Conservation (phyloP, 441 rosid genomes). For the Erodium texanum region DNA sequence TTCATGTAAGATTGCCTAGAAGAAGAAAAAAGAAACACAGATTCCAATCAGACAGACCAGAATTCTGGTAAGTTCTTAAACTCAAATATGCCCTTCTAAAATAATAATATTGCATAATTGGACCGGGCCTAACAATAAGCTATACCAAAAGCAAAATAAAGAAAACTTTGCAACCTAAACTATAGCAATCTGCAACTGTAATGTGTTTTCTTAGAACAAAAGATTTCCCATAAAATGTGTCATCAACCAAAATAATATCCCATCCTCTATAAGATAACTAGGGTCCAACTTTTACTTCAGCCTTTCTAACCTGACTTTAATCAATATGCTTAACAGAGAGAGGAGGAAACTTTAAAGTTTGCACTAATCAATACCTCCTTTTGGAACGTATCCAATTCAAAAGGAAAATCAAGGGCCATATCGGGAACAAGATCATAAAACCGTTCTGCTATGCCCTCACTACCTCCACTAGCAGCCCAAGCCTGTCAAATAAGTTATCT, state of each 20-base stretch:
- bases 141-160: background rate
- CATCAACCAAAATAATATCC: no score
- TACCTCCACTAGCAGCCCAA: constrained; percentile 64
- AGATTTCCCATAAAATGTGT: background rate
- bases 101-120: background rate
- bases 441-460: constrained; percentile 63
- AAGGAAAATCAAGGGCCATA: constrained; percentile 84
- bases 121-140: background rate
- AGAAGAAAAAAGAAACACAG: background rate
- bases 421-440: constrained; percentile 86
- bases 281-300: no score
- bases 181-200: background rate
- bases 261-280: no score
- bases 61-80: constrained; percentile 4
- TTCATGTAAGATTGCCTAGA: background rate
- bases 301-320: background rate
- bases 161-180: background rate
- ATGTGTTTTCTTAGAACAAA: background rate
- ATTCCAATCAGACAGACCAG: background rate
- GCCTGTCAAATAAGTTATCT: constrained; percentile 38
- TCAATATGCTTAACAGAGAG: background rate
- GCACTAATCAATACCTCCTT: constrained; percentile 53
- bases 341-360: constrained; percentile 1
- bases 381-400: constrained; percentile 85
- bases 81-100: background rate